Conservation (phyloP, 805 yeast genomes). For the Candida suzukii region DNA sequence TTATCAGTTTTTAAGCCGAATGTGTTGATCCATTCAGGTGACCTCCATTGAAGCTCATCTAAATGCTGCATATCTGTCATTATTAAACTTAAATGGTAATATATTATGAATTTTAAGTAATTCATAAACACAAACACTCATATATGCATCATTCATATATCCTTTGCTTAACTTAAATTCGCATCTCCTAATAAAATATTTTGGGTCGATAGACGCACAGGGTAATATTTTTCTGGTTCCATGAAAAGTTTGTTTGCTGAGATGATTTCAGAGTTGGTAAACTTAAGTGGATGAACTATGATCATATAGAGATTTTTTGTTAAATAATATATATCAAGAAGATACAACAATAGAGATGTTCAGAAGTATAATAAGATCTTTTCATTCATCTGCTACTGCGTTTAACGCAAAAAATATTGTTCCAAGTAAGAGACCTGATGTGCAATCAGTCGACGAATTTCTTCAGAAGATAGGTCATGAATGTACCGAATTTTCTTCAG, state of each 20-base stretch:
- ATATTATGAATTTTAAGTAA: no score
- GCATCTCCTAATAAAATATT: no score
- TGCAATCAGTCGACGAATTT: constrained; percentile 70
- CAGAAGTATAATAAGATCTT: neutral
- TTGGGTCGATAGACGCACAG: no score
- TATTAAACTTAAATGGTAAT: no score
- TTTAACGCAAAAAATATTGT: constrained; percentile 6
- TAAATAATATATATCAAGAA: neutral
- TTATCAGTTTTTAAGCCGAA: constrained; percentile 83
- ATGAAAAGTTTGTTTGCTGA: no score
- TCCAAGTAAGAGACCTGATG: constrained; percentile 44
- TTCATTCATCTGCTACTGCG: neutral
- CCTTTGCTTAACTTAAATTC: no score
- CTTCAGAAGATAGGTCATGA: constrained; percentile 75
- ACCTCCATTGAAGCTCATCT: constrained; percentile 94
- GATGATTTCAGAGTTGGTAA: no score
- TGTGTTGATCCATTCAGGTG: constrained; percentile 95
- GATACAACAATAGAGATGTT: neutral
- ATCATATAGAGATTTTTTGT: no score
- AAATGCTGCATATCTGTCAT: constrained; percentile 28
- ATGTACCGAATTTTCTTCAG: constrained; percentile 56
- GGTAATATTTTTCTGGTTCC: no score
- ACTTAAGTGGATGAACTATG: no score
- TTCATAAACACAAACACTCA: no score
- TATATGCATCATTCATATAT: no score